Conservation (phyloP, 2,329 filamentous ascomycete species). For the Pleomassaria siparia region DNA sequence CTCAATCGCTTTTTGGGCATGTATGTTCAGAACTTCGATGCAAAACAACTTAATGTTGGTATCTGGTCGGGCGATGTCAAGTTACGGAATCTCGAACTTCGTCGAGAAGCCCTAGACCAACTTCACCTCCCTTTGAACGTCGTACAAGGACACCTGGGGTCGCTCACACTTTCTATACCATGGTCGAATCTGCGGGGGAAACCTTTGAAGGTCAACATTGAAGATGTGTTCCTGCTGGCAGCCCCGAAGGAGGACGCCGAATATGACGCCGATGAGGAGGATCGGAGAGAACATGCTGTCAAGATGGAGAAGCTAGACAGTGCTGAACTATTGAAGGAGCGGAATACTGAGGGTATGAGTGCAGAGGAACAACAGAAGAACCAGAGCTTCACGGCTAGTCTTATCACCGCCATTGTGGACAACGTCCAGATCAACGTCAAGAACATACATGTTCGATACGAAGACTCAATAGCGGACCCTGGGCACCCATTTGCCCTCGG, state of each 20-base stretch:
- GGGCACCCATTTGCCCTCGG: conserved; percentile 94
- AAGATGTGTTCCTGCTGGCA: conserved; percentile 94
- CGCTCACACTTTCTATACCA: conserved; percentile 89
- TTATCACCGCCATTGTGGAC: conserved; percentile 96
- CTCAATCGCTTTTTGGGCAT: conserved; percentile 99
- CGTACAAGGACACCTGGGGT: conserved; percentile 88
- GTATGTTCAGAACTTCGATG: conserved; percentile 99
- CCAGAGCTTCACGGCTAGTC: conserved; percentile 93
- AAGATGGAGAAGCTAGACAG: conserved; percentile 99
- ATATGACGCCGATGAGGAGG: conserved; percentile 91
- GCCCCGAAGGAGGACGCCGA: conserved; percentile 94
- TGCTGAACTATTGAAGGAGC: conserved; percentile 89
- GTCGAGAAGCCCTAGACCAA: conserved; percentile 93
- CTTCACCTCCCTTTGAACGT: conserved; percentile 96
- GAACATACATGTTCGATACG: conserved; percentile 97
- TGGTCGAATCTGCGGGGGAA: conserved; percentile 97
- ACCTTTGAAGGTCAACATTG: conserved; percentile 90
- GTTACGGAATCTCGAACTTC: conserved; percentile 86
- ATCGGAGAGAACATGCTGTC: conserved; percentile 78
- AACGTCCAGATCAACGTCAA: conserved; percentile 97
- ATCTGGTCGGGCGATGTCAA: conserved; percentile 99
- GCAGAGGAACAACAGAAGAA: conserved; percentile 95
- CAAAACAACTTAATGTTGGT: conserved; percentile 94
- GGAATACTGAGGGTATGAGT: conserved; percentile 88
- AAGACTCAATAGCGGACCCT: conserved; percentile 93